Conservation (phyloP, 139 green algal species). For the Chlamydomonas incerta region DNA sequence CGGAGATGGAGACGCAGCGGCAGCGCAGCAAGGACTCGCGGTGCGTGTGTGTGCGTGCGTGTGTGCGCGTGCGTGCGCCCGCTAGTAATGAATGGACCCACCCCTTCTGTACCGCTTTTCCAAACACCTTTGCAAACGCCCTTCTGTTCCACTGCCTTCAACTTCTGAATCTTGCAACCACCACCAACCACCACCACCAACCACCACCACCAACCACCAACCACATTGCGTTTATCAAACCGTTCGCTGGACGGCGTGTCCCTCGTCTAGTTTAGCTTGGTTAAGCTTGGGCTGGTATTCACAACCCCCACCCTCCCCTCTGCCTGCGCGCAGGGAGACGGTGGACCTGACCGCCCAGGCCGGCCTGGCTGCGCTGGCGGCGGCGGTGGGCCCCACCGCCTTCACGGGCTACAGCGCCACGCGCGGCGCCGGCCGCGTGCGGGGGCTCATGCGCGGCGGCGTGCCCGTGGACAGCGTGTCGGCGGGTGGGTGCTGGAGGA, state of each 20-base stretch:
- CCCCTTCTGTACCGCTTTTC: no score
- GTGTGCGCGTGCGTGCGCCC: background rate
- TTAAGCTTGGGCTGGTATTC: no score
- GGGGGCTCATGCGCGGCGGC: constrained; percentile 49
- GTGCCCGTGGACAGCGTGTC: background rate
- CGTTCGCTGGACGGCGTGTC: no score
- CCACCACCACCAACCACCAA: no score
- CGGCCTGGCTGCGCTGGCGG: constrained; percentile 25
- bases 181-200: no score
- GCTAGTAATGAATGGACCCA: no score
- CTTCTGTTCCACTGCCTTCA: no score
- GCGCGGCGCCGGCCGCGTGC: constrained; percentile 10
- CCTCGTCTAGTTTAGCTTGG: no score
- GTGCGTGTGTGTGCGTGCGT: constrained; percentile 12
- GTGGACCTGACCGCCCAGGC: constrained; percentile 34
- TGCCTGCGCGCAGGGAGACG: constrained; percentile 30
- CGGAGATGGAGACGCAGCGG: constrained; percentile 77
- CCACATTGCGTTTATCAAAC: no score
- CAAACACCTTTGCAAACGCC: no score
- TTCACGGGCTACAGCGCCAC: constrained; percentile 44
- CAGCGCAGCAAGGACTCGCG: constrained; percentile 67
- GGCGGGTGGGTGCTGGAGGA: constrained; percentile 18
- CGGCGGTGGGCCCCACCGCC: constrained; percentile 35
- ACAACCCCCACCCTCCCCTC: background rate
- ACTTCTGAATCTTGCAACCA: no score